Conservation (phyloP, 2,329 filamentous ascomycete species). For the Endoconidiophora polonica region DNA sequence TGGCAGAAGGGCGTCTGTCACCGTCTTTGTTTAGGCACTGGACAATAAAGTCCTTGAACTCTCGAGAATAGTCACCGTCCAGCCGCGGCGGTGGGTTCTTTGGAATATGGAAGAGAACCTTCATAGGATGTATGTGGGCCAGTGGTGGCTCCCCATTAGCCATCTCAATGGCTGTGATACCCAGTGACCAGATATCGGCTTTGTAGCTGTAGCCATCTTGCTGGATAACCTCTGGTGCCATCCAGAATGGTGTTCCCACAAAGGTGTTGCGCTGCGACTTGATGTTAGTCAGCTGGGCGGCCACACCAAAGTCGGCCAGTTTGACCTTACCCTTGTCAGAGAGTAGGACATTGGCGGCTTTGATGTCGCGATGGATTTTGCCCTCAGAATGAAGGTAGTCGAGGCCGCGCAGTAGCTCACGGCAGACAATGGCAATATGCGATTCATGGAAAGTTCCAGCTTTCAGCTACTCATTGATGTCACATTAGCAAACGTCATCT, state of each 20-base stretch:
- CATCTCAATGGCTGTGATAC: slow-evolving; percentile 83
- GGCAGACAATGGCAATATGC: slow-evolving; percentile 87
- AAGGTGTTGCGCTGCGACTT: slow-evolving; percentile 96
- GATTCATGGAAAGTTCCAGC: slow-evolving; percentile 74
- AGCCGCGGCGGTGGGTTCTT: slow-evolving; percentile 73
- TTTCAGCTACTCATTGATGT: slow-evolving; percentile 48
- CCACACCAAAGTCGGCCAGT: slow-evolving; percentile 91
- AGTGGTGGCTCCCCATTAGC: slow-evolving; percentile 79
- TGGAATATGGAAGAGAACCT: slow-evolving; percentile 79
- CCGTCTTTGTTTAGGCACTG: slow-evolving; percentile 87
- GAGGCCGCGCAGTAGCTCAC: slow-evolving; percentile 74
- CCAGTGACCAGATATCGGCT: slow-evolving; percentile 84
- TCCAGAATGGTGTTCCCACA: slow-evolving; percentile 94
- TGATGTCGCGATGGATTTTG: slow-evolving; percentile 94
- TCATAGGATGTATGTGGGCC: slow-evolving; percentile 78
- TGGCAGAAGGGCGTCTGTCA: slow-evolving; percentile 66
- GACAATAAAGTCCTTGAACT: slow-evolving; percentile 87
- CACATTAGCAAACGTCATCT: background rate
- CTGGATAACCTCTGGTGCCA: slow-evolving; percentile 89
- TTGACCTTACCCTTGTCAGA: slow-evolving; percentile 83
- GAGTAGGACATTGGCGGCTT: slow-evolving; percentile 90
- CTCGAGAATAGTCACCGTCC: slow-evolving; percentile 70
- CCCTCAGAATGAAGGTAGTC: slow-evolving; percentile 88
- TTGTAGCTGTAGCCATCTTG: slow-evolving; percentile 73
- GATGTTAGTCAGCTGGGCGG: slow-evolving; percentile 90